phyloP scores from a whole-genome alignment of 768 basidiomycete genomes.

The Kwoniella dejecticola region DNA sequence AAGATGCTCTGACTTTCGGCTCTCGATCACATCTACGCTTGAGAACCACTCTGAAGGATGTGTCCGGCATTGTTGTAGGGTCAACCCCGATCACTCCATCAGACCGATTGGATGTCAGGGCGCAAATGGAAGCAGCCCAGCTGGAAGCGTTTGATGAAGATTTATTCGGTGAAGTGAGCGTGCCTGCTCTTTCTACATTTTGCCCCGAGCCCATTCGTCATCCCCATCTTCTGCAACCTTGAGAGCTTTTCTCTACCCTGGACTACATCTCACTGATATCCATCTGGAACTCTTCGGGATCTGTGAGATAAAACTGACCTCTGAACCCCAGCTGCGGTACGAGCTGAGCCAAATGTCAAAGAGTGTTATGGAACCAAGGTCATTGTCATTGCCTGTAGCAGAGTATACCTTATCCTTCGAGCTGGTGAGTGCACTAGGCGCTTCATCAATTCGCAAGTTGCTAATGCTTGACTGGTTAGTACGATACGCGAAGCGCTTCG shows the following conservation, averaged over 20 bases:
- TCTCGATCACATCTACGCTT: conserved; percentile 32
- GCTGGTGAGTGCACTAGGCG: conserved; percentile 25
- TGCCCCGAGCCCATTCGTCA: too few relatives aligned
- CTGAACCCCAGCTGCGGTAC: conserved; percentile 35
- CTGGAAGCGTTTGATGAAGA: conserved; percentile 50
- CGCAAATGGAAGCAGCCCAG: conserved; percentile 38
- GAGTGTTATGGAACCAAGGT: conserved; percentile 16
- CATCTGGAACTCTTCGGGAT: too few relatives aligned
- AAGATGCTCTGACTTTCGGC: conserved; percentile 39
- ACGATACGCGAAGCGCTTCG: conserved; percentile 18
- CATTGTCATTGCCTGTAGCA: conserved; percentile 15
- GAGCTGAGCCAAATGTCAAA: conserved; percentile 18
- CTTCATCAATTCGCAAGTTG: neutral
- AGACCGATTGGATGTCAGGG: conserved; percentile 14
- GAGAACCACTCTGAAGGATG: conserved; percentile 25
- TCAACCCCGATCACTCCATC: neutral
- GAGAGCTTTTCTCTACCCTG: too few relatives aligned
- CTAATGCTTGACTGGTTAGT: conserved; percentile 4
- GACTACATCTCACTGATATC: too few relatives aligned
- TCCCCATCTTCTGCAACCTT: too few relatives aligned
- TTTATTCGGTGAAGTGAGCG: conserved; percentile 42
- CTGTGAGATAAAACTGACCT: too few relatives aligned
- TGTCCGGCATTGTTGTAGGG: neutral
- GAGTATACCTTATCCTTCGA: conserved; percentile 31
- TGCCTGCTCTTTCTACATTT: too few relatives aligned